A percentile compares a stretch with the other conserved stretches of the same genome.
Conservation (phyloP, 257 asterid genomes). For the Gynochthodes officinalis region DNA sequence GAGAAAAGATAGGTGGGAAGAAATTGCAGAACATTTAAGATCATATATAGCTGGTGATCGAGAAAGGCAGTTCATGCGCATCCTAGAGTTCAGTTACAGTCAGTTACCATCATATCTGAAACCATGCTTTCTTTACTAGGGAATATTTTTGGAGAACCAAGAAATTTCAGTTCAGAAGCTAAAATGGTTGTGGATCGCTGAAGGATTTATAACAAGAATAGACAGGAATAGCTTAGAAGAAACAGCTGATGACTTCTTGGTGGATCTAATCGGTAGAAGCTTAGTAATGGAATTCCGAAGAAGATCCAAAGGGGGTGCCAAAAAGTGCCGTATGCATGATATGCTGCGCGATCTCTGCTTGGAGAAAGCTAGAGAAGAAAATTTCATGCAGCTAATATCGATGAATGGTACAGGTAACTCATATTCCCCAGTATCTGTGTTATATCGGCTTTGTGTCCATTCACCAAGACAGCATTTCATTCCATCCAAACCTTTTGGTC, state of each 20-base stretch:
- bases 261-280: slow-evolving; percentile 2
- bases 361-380: slow-evolving; percentile 4
- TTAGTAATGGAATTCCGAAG: slow-evolving; percentile 8
- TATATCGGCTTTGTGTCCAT: not conserved
- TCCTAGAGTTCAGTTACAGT: not conserved
- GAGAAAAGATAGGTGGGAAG: not conserved
- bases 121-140: slow-evolving; percentile 13
- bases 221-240: not conserved
- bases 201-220: slow-evolving; percentile 1
- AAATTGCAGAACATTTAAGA: slow-evolving; percentile 8
- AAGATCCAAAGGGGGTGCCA: slow-evolving; percentile 13
- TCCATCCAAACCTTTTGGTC: not conserved
- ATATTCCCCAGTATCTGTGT: not conserved
- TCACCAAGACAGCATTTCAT: not conserved
- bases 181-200: slow-evolving; percentile 15
- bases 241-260: slow-evolving; percentile 7
- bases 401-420: not conserved
- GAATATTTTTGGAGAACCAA: not conserved
- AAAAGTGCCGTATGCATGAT: slow-evolving; percentile 12
- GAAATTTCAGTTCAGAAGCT: slow-evolving; percentile 7
- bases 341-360: slow-evolving; percentile 15
- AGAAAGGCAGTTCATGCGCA: not conserved
- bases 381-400: not conserved
- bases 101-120: not conserved
- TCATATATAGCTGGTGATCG: not conserved